These are phyloP conservation scores for Rhinocladiella similis DNA, from an alignment of 2,329 filamentous ascomycete genomes.

Conservation along the genomic window DNA sequence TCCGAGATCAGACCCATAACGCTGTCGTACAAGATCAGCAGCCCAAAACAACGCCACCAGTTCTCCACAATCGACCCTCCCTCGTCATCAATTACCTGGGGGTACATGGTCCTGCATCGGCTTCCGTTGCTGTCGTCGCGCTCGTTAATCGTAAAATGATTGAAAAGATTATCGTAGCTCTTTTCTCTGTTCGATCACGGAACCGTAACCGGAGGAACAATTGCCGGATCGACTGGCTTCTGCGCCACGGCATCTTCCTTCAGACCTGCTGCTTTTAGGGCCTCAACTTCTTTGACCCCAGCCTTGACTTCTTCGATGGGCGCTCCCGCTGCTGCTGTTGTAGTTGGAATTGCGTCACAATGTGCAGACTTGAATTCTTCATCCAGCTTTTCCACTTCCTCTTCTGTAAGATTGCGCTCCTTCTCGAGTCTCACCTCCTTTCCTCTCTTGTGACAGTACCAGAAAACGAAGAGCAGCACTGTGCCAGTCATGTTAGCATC, in stretches of 20 bases:
- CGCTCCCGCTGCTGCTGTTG: slow-evolving; percentile 43
- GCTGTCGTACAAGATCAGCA: background rate
- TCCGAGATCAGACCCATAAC: too few species aligned
- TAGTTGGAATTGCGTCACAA: slow-evolving; percentile 36
- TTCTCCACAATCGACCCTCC: background rate
- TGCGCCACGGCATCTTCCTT: slow-evolving; percentile 12
- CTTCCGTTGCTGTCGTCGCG: background rate
- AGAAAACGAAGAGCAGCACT: slow-evolving; percentile 91
- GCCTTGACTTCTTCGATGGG: slow-evolving; percentile 40
- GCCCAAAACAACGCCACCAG: background rate
- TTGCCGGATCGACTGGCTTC: slow-evolving; percentile 16
- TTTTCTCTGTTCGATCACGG: slow-evolving; percentile 8
- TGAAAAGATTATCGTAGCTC: background rate
- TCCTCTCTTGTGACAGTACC: slow-evolving; percentile 97
- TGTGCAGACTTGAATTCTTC: slow-evolving; percentile 34
- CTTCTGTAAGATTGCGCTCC: slow-evolving; percentile 50
- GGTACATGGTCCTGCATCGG: background rate
- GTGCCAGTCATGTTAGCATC: background rate
- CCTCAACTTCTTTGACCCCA: slow-evolving; percentile 41
- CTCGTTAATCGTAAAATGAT: background rate
- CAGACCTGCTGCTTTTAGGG: slow-evolving; percentile 32
- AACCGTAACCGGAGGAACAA: slow-evolving; percentile 19
- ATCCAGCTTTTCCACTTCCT: slow-evolving; percentile 44
- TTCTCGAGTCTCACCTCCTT: slow-evolving; percentile 77
- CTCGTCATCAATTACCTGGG: background rate